These are phyloP conservation scores for Vitis hybrid DNA, from an alignment of 177 flowering plant genomes.

Conservation along the genomic window DNA sequence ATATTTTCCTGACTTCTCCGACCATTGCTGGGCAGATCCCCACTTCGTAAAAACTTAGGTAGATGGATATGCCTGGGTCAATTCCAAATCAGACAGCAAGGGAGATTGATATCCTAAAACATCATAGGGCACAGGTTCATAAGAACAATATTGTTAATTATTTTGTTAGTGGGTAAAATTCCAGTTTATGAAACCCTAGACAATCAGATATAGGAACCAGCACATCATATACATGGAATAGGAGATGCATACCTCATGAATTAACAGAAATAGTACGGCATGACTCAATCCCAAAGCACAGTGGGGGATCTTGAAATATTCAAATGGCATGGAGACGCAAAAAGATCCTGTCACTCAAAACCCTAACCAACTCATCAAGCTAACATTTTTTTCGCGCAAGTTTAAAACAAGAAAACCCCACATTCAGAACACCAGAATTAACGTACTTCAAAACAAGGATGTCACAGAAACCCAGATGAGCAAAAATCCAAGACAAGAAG, in stretches of 20 bases:
- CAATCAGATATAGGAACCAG: not conserved
- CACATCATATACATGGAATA: not conserved
- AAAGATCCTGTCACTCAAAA: slow-evolving; percentile 10
- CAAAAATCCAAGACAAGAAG: slow-evolving; percentile 2
- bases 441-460: not conserved
- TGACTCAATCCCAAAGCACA: slow-evolving; percentile 14
- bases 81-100: too few species aligned
- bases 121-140: too few species aligned
- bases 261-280: slow-evolving; percentile 3
- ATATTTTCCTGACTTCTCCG: too few species aligned
- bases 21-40: too few species aligned
- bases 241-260: slow-evolving; percentile 1
- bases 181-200: not conserved
- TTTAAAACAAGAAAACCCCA: slow-evolving; percentile 4
- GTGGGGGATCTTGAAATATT: slow-evolving; percentile 13
- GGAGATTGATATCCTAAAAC: too few species aligned
- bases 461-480: not conserved
- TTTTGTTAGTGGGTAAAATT: not conserved
- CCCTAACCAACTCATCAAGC: slow-evolving; percentile 1
- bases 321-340: slow-evolving; percentile 9
- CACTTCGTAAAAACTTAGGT: too few species aligned
- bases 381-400: not conserved
- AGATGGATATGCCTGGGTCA: too few species aligned
- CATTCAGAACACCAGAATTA: not conserved
- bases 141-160: too few species aligned